Evolutionary conservation across 257 asterid species (phyloP).

Genomic region (Asclepias syriaca): DNA sequence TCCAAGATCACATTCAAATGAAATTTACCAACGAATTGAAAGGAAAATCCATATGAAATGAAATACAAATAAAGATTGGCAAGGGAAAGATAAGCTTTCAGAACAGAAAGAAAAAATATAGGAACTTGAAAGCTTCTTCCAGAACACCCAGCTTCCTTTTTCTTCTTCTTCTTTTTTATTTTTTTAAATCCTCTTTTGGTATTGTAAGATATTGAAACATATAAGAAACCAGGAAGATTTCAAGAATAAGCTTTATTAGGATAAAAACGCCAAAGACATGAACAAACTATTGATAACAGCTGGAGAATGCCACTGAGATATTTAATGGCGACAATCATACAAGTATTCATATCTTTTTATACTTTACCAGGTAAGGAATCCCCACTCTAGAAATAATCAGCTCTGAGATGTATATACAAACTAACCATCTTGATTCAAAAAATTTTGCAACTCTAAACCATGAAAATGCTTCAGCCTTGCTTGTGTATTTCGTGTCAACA

Average conservation of each 20-base stretch:
- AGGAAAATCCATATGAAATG: neutral
- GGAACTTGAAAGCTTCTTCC: neutral
- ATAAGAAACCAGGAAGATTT: neutral
- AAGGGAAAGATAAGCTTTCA: neutral
- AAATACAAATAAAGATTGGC: neutral
- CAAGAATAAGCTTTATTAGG: slow-evolving; percentile 30
- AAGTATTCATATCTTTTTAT: slow-evolving; percentile 43
- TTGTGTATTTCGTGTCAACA: slow-evolving; percentile 28
- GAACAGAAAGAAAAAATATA: neutral
- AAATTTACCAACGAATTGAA: neutral
- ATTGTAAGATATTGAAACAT: neutral
- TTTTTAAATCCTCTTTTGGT: neutral
- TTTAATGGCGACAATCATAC: slow-evolving; percentile 43
- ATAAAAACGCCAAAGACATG: slow-evolving; percentile 14
- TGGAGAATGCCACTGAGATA: slow-evolving; percentile 32
- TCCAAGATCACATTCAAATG: neutral
- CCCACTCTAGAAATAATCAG: slow-evolving; percentile 40
- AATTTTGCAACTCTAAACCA: slow-evolving; percentile 32
- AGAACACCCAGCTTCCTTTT: neutral
- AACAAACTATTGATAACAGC: slow-evolving; percentile 25
- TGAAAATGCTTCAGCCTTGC: slow-evolving; percentile 22
- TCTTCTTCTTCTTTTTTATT: neutral
- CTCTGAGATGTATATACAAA: slow-evolving; percentile 50
- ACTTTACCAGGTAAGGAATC: slow-evolving; percentile 37
- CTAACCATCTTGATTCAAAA: slow-evolving; percentile 39